A percentile compares a stretch with the other conserved stretches of the same genome.
These are phyloP conservation scores for Globisporangium orthogonon DNA, from an alignment of 352 stramenopile genomes.

Conservation along the genomic window DNA sequence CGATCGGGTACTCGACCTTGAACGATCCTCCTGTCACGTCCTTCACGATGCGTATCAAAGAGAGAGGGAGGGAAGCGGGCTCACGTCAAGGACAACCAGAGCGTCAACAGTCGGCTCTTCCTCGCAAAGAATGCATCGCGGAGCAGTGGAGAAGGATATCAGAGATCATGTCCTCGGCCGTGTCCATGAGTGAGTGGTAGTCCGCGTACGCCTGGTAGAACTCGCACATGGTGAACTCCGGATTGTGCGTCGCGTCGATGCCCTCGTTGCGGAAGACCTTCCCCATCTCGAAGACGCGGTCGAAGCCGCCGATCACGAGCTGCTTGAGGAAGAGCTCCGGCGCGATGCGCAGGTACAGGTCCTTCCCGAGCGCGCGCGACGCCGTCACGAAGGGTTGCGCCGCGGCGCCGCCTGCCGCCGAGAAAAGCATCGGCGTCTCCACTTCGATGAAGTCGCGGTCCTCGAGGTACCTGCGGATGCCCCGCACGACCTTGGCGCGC, in stretches of 20 bases:
- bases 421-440: slow-evolving; percentile 99
- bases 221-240: slow-evolving; percentile 99
- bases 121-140: too few relatives aligned
- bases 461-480: slow-evolving; percentile 65
- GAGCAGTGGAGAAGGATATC: slow-evolving; percentile 25
- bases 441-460: slow-evolving; percentile 77
- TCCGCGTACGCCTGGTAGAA: slow-evolving; percentile 99
- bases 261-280: slow-evolving; percentile 98
- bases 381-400: slow-evolving; percentile 98
- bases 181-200: slow-evolving; percentile 98
- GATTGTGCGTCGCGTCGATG: slow-evolving; percentile 98
- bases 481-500: slow-evolving; percentile 76
- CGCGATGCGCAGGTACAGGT: slow-evolving; percentile 95
- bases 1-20: slow-evolving; percentile 93
- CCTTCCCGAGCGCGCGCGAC: slow-evolving; percentile 95
- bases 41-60: slow-evolving; percentile 89
- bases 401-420: slow-evolving; percentile 94
- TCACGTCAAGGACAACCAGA: slow-evolving; percentile 3
- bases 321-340: slow-evolving; percentile 99
- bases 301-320: slow-evolving; percentile 93
- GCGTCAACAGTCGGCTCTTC: too few relatives aligned
- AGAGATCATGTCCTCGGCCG: slow-evolving; percentile 96
- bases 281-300: slow-evolving; percentile 98
- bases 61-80: background rate
- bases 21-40: slow-evolving; percentile 91